Conservation (phyloP, 768 basidiomycete genomes). For the Stropharia rugosoannulata region DNA sequence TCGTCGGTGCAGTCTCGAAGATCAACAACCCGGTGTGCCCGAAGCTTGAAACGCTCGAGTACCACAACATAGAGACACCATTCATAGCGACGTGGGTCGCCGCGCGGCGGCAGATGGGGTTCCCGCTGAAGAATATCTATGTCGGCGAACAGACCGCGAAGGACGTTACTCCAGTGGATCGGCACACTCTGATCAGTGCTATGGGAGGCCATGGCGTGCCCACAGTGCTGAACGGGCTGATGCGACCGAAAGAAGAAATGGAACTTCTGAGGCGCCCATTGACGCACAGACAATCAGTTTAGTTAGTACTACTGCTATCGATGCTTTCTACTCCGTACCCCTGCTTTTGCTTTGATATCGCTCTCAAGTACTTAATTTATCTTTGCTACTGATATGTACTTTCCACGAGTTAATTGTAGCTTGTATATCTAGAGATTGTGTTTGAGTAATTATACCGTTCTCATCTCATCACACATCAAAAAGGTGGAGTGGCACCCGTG, state of each 20-base stretch:
- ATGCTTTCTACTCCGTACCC: background rate
- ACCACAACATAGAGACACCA: slow-evolving; percentile 32
- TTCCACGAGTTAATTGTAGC: background rate
- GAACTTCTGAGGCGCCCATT: background rate
- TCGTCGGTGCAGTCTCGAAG: slow-evolving; percentile 7
- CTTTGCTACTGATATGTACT: background rate
- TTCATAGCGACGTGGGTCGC: slow-evolving; percentile 34
- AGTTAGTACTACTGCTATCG: slow-evolving; percentile 6
- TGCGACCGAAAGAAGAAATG: background rate
- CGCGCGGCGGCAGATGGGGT: slow-evolving; percentile 34
- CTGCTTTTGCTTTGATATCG: background rate
- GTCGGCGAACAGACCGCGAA: slow-evolving; percentile 27
- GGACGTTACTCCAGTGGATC: background rate
- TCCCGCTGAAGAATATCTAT: slow-evolving; percentile 53
- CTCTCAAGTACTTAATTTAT: background rate
- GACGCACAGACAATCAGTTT: slow-evolving; percentile 4
- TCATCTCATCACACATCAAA: too few relatives aligned
- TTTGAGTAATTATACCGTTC: too few relatives aligned
- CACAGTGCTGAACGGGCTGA: background rate
- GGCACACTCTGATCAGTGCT: background rate
- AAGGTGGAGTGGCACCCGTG: too few relatives aligned
- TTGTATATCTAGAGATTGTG: too few relatives aligned
- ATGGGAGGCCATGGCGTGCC: background rate
- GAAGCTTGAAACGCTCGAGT: slow-evolving; percentile 44
- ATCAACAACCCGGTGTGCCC: slow-evolving; percentile 36